Evolutionary conservation across 805 yeast species (phyloP).

Genomic region (Candida ovalis): DNA sequence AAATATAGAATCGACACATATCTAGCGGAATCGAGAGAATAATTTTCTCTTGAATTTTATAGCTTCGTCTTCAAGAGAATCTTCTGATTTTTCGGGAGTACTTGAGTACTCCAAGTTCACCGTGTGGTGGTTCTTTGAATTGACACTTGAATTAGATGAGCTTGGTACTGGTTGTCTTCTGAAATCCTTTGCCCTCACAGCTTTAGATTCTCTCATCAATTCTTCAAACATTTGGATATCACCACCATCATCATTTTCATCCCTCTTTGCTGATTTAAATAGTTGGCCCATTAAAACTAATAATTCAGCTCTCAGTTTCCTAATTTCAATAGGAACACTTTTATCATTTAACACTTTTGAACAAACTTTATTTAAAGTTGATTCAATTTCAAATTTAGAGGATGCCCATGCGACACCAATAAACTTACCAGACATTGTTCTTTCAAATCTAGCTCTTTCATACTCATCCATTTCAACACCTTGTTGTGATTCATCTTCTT

Average conservation of each 20-base stretch:
- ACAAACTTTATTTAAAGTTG: slow-evolving; percentile 69
- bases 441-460: slow-evolving; percentile 60
- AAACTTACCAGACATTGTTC: slow-evolving; percentile 72
- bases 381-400: slow-evolving; percentile 71
- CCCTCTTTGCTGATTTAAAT: slow-evolving; percentile 52
- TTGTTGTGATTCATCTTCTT: slow-evolving; percentile 24
- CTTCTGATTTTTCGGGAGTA: not conserved
- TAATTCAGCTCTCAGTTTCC: slow-evolving; percentile 60
- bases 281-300: slow-evolving; percentile 59
- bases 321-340: slow-evolving; percentile 40
- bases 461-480: slow-evolving; percentile 45
- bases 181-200: slow-evolving; percentile 27
- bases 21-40: slow-evolving; percentile 11
- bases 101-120: not conserved
- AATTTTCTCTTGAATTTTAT: slow-evolving; percentile 7
- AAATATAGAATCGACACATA: not conserved
- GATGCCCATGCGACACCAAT: slow-evolving; percentile 85
- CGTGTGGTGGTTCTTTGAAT: not conserved
- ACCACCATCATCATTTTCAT: slow-evolving; percentile 52
- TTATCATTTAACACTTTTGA: slow-evolving; percentile 60
- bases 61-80: slow-evolving; percentile 3
- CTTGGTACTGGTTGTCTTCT: slow-evolving; percentile 17
- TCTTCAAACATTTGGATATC: slow-evolving; percentile 79
- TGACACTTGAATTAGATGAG: not conserved
- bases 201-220: slow-evolving; percentile 32